Conservation (phyloP, 192 early-diverging fungal species). For the Backusella tuberculispora region DNA sequence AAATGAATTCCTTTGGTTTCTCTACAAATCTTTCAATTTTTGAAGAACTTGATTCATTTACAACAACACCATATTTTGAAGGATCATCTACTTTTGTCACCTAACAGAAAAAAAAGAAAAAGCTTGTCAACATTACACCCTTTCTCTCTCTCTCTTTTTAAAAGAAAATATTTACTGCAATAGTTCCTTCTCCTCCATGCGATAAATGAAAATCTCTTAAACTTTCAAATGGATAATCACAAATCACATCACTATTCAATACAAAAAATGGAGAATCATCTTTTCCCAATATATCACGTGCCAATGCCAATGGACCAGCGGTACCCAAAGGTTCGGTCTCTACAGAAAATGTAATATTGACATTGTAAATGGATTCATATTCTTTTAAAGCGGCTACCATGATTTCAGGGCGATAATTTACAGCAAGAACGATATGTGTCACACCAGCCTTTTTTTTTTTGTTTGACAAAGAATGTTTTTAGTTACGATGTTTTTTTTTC, state of each 20-base stretch:
- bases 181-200: conserved; percentile 95
- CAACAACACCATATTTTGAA: conserved; percentile 98
- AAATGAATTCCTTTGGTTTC: conserved; percentile 94
- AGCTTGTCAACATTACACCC: no score
- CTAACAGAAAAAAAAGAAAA: conserved; percentile 23
- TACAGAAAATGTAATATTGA: conserved; percentile 95
- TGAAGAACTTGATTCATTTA: conserved; percentile 72
- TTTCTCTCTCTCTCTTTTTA: background rate
- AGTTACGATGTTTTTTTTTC: background rate
- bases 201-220: conserved; percentile 87
- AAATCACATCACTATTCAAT: conserved; percentile 98
- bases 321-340: conserved; percentile 98
- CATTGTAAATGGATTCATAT: conserved; percentile 90
- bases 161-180: conserved; percentile 61
- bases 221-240: conserved; percentile 95
- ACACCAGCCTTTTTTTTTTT: conserved; percentile 81
- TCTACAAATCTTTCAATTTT: conserved; percentile 97
- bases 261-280: conserved; percentile 98
- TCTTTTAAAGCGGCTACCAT: conserved; percentile 94
- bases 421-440: conserved; percentile 95
- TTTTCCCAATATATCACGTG: conserved; percentile 87
- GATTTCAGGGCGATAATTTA: conserved; percentile 98
- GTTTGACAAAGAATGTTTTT: background rate
- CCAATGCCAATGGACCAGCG: conserved; percentile 94
- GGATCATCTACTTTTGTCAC: conserved; percentile 98